Evolutionary conservation across 331 rosid genomes (phyloP), one percentile per base, ranked within the genome.

Genomic region (Pyracantha coccinea): DNA sequence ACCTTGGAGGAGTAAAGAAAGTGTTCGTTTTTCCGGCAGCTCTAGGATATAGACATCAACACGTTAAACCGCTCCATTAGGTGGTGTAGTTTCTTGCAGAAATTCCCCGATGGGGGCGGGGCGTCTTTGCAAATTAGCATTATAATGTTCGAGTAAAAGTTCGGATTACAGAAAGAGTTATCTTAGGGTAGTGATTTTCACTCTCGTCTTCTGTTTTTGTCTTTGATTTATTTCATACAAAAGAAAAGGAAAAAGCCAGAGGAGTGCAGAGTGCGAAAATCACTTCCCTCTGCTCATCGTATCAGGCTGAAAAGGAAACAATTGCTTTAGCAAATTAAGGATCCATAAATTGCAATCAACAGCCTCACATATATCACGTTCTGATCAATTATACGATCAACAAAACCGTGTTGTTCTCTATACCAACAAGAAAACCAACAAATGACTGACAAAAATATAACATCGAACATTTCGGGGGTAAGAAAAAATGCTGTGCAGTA

Each of bases 1-100:
- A 87, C 90, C 72, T 87, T 92, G 77, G 92, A 87, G 74, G 97
- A 90, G 83, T 85, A 17, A 38, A 9, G 4, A 38, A 76, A 71
- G 55, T 57, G 38, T 5, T 25, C 4, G 19, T 19, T 58, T 3
- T 11, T 13, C 10, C 13, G 10, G 17, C 69, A 9, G 55, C 57
- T 50, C 25, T n/a, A n/a, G 8, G 6, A 52, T 23, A 31, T 47
- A 31, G 44, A 13, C 58, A 53, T 1, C 12, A 38, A 19, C 24
- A 19, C 25, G 6, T 20, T 4, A 4, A 5, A 10, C 63, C 4
- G 63, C 63, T 57, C 4, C 14, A 57, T 9, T 4, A 57, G 12
- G 10, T 21, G 28, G 61, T 4, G 4, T 60, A 6, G 8, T 20
- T 3, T 21, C 20, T 25, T 14, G 33, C 32, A 60, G 23, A 62